Conservation (phyloP, 1,284 basidiomycete species). For the Pascua sp. region DNA sequence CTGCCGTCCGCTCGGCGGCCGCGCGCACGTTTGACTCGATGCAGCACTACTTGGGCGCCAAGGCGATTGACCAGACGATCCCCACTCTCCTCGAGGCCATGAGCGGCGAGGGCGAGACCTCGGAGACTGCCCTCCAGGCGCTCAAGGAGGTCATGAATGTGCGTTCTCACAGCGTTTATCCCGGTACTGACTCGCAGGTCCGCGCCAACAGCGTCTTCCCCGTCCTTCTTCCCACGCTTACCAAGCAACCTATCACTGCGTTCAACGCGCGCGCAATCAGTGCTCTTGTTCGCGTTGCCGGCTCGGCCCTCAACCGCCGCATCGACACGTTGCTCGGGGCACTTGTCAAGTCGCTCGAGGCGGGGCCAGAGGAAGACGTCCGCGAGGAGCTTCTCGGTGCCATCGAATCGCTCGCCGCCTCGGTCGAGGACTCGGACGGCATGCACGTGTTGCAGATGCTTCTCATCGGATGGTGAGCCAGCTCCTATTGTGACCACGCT, state of each 20-base stretch:
- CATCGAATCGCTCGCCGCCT: constrained; percentile 63
- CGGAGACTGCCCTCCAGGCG: constrained; percentile 88
- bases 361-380: constrained; percentile 65
- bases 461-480: constrained; percentile 69
- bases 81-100: constrained; percentile 92
- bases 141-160: constrained; percentile 92
- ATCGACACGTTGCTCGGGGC: constrained; percentile 71
- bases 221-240: constrained; percentile 91
- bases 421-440: constrained; percentile 78
- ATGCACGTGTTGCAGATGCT: constrained; percentile 82
- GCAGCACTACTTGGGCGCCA: constrained; percentile 78
- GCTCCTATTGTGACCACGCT: too few relatives aligned
- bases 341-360: constrained; percentile 64
- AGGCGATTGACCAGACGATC: constrained; percentile 94
- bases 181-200: too few relatives aligned
- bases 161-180: constrained; percentile 42
- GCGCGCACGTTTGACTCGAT: constrained; percentile 91
- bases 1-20: constrained; percentile 83
- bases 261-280: constrained; percentile 94
- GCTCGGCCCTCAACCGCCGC: constrained; percentile 78
- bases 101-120: constrained; percentile 80
- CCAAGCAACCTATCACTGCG: constrained; percentile 81
- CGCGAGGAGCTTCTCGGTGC: constrained; percentile 71
- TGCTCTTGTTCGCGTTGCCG: constrained; percentile 88
- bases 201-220: constrained; percentile 94